A percentile compares a stretch with the other conserved stretches of the same genome.
Evolutionary conservation across 2,329 filamentous ascomycete genomes (phyloP).

Genomic region (Moelleriella libera): DNA sequence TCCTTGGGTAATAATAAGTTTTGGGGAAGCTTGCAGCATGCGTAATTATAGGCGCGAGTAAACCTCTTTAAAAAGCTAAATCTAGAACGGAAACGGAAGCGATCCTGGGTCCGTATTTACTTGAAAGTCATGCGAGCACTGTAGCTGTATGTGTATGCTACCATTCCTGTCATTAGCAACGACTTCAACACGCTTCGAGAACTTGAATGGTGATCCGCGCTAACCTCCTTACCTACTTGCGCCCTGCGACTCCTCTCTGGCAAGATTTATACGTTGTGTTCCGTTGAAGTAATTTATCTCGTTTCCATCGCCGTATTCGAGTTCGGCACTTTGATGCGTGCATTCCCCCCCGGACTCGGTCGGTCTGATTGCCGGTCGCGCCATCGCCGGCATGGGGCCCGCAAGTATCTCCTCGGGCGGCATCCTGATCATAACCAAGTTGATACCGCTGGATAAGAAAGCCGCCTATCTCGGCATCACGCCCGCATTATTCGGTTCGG

Average conservation of each 20-base stretch:
- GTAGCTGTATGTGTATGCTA: too few species aligned
- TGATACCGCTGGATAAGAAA: constrained; percentile 37
- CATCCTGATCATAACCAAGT: constrained; percentile 22
- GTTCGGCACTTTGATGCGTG: constrained; percentile 28
- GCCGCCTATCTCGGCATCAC: constrained; percentile 40
- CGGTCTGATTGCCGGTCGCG: constrained; percentile 36
- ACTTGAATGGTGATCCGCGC: constrained; percentile 33
- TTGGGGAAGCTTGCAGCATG: too few species aligned
- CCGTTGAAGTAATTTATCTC: constrained; percentile 31
- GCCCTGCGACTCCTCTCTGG: constrained; percentile 36
- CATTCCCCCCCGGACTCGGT: constrained; percentile 29
- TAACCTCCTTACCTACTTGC: constrained; percentile 32
- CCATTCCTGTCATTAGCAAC: background rate
- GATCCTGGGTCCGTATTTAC: too few species aligned
- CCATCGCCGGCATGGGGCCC: constrained; percentile 34
- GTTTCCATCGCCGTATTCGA: constrained; percentile 27
- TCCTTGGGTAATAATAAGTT: too few species aligned
- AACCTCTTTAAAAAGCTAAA: too few species aligned
- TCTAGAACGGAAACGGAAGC: too few species aligned
- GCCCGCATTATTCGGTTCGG: constrained; percentile 42
- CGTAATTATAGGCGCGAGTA: too few species aligned
- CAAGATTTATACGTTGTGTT: constrained; percentile 34
- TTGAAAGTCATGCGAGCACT: too few species aligned
- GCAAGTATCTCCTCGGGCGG: constrained; percentile 36
- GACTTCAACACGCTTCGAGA: constrained; percentile 3